Evolutionary conservation across 345 rosid genomes (phyloP).

Genomic region (Lepidium aucheri): DNA sequence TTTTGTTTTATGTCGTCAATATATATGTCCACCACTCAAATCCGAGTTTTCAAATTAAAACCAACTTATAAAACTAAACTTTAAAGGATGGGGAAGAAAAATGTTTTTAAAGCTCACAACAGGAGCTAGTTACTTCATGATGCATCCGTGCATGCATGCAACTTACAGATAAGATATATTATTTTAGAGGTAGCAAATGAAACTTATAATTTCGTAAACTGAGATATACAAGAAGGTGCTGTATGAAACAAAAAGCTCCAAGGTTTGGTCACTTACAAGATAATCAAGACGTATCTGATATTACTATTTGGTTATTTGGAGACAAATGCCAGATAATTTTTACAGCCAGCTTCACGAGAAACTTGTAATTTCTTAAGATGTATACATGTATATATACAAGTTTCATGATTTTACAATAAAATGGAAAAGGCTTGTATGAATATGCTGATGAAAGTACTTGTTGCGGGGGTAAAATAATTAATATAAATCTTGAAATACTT

Average conservation of each 20-base stretch:
- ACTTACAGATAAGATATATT: conserved; percentile 2
- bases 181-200: conserved; percentile 5
- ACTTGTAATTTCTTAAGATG: no score
- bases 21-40: background rate
- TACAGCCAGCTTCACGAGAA: no score
- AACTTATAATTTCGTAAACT: background rate
- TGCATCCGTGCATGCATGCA: no score
- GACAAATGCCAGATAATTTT: no score
- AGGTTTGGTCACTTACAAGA: no score
- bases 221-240: background rate
- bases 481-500: background rate
- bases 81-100: background rate
- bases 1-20: background rate
- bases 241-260: no score
- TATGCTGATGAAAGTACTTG: background rate
- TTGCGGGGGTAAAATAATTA: background rate
- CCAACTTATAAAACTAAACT: background rate
- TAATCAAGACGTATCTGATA: no score
- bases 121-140: background rate
- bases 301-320: no score
- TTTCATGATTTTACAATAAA: background rate
- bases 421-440: background rate
- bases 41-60: background rate
- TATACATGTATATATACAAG: no score
- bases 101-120: background rate